Conservation (phyloP, 2,329 filamentous ascomycete genomes). For the Aspergillus sp. region DNA sequence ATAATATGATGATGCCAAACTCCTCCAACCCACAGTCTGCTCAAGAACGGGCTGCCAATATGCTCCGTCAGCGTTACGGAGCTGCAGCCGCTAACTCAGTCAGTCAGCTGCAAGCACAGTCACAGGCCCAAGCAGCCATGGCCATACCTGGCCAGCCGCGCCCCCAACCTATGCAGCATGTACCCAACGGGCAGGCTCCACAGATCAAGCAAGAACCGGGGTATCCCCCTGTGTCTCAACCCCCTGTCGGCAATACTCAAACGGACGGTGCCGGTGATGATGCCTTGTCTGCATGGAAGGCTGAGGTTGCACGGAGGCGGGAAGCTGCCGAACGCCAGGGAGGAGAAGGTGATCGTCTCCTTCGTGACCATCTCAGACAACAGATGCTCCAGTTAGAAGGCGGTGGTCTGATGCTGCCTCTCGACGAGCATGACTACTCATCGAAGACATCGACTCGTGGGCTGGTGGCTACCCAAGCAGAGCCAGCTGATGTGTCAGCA, state of each 20-base stretch:
- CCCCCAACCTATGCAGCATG: slow-evolving; percentile 33
- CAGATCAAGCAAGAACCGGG: slow-evolving; percentile 45
- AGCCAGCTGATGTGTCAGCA: not conserved
- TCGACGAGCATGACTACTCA: slow-evolving; percentile 40
- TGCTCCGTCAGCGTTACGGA: slow-evolving; percentile 53
- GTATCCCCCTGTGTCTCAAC: slow-evolving; percentile 40
- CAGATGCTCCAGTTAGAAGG: slow-evolving; percentile 47
- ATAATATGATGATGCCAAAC: slow-evolving; percentile 34
- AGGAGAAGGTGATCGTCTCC: slow-evolving; percentile 40
- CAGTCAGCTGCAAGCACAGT: slow-evolving; percentile 47
- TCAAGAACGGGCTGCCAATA: slow-evolving; percentile 55
- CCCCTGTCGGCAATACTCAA: slow-evolving; percentile 58
- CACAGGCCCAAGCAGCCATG: slow-evolving; percentile 33
- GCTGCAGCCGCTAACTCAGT: slow-evolving; percentile 46
- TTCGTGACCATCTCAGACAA: slow-evolving; percentile 46
- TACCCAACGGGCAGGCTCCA: slow-evolving; percentile 43
- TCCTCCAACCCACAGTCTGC: slow-evolving; percentile 51
- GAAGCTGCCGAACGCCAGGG: slow-evolving; percentile 40
- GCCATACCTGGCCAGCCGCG: slow-evolving; percentile 39
- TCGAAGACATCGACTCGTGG: slow-evolving; percentile 45
- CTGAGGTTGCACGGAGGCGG: slow-evolving; percentile 48
- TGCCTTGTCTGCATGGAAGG: slow-evolving; percentile 57
- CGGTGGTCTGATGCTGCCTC: slow-evolving; percentile 48
- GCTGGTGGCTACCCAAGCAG: slow-evolving; percentile 14
- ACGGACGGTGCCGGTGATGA: slow-evolving; percentile 73